Conservation (phyloP, 208 protist genomes). For the Entamoeba invadens region DNA sequence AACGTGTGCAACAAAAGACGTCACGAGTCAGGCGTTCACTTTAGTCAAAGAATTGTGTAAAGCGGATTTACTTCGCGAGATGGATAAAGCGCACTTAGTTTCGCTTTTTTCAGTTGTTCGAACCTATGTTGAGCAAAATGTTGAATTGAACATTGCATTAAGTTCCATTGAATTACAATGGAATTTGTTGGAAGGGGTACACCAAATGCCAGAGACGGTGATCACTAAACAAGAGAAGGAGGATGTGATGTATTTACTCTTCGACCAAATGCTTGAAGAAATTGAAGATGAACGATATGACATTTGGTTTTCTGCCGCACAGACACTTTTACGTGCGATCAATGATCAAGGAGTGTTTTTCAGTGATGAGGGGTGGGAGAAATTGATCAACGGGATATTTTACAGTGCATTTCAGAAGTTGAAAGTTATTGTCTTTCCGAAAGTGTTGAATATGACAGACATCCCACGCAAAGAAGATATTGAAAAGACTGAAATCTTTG, state of each 20-base stretch:
- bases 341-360: not conserved
- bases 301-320: not conserved
- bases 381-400: not conserved
- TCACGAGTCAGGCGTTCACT: not conserved
- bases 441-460: not conserved
- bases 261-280: not conserved
- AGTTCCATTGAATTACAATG: not conserved
- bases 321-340: not conserved
- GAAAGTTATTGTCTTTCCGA: not conserved
- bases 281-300: not conserved
- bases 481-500: not conserved
- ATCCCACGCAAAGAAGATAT: not conserved
- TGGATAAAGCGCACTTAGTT: not conserved
- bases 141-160: not conserved
- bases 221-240: not conserved
- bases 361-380: not conserved
- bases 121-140: not conserved
- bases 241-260: not conserved
- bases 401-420: not conserved
- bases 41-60: not conserved
- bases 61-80: not conserved
- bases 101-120: not conserved
- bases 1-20: not conserved
- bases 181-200: not conserved
- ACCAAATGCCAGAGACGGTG: not conserved